Conservation (phyloP, 2,329 filamentous ascomycete species). For the Fusarium vanettenii region DNA sequence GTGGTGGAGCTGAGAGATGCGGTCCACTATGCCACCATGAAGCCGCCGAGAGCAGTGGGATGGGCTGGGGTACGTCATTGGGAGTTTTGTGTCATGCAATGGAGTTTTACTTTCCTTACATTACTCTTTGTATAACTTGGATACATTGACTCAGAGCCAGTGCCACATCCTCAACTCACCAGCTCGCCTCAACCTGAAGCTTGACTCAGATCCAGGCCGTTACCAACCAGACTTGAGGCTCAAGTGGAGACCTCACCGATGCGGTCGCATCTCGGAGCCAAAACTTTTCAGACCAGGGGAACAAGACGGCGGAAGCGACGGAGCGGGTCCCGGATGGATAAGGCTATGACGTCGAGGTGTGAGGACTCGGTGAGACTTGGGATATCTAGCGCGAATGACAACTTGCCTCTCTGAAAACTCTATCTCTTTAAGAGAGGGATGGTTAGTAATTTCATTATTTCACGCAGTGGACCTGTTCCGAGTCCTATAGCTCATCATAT, state of each 20-base stretch:
- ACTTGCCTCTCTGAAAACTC: not conserved
- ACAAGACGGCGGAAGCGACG: not conserved
- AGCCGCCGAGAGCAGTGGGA: not conserved
- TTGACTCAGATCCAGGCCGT: not conserved
- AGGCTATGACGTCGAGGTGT: not conserved
- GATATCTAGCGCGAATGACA: not conserved
- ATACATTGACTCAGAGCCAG: not conserved
- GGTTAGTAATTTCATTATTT: not conserved
- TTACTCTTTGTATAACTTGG: not conserved
- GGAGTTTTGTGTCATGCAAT: not conserved
- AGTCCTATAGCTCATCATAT: not conserved
- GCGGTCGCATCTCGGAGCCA: not conserved
- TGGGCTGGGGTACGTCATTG: not conserved
- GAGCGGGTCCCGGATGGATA: not conserved
- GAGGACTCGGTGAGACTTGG: not conserved
- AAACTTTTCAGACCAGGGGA: not conserved
- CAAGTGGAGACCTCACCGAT: not conserved
- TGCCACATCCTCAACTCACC: not conserved
- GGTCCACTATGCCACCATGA: not conserved
- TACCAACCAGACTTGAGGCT: not conserved
- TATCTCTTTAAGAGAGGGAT: not conserved
- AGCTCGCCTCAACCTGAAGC: not conserved
- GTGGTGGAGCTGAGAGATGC: not conserved
- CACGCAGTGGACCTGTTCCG: not conserved
- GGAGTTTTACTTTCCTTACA: not conserved